Evolutionary conservation across 1,284 basidiomycete genomes (phyloP), one percentile per base, ranked within the genome.

Genomic region (Xanthoconium separans): DNA sequence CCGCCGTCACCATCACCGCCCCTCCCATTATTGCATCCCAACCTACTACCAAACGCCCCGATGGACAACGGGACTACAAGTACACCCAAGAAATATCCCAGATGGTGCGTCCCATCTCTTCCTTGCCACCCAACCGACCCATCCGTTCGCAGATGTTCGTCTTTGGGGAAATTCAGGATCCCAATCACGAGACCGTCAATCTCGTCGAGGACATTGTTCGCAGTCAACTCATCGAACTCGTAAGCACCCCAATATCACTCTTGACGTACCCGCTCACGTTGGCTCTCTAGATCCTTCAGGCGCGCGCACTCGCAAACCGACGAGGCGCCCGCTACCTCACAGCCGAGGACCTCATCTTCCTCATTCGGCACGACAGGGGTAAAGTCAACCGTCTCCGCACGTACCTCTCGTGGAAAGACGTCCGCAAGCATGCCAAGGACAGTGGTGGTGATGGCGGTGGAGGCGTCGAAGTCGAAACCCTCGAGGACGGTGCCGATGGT

Each of bases 361-460:
- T 98, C 61, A 95, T 98, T 65, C 87, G 96, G 10, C 91, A 97
- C 65, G 96, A 98, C 72, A 79, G 93, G 57, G 92, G 90, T 20
- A 97, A 98, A 72, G 93, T 98, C 56, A 97, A 98, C 70, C 80
- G 96, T 24, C 76, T 98, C 18, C 75, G 93, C 27, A 97, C 93
- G 11, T 98, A 98, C 67, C 81, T 99, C n/a, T 92, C 91, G 0
- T 99, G 96, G 95, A 98, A 97, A 68, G 96, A 98, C 61, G 95
- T 98, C 8, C 83, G 96, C 16, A 97, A 97, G 67, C 91, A 94
- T 61, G 94, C 94, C 8, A 97, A 97, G 66, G 93, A 97, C 61
- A 86, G 82, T 11, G 87, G 87, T 48, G 89, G 85, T 10, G 87
- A 88, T 55, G 89, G 82, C 3, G 90, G 84, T 12, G 89, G 80